Percentiles rank a stretch among this genome's conserved stretches.
These are phyloP conservation scores for Coprinopsis cinerea DNA, from an alignment of 768 basidiomycete species.

Conservation along the genomic window DNA sequence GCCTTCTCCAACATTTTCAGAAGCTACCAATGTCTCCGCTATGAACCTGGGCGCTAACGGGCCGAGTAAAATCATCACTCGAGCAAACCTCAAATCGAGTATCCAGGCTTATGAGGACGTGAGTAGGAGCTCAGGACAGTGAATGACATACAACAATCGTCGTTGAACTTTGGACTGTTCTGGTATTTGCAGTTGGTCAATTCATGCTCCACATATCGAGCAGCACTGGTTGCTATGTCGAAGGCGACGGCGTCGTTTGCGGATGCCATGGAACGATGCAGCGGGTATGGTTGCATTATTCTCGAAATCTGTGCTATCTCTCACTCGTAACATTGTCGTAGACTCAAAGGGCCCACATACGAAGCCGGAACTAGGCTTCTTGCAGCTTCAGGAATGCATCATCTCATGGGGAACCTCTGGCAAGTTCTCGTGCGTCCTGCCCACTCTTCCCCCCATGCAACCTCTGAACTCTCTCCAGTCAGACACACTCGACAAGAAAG, in stretches of 20 bases:
- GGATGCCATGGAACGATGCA: conserved; percentile 78
- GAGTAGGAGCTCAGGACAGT: conserved; percentile 21
- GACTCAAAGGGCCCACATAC: conserved; percentile 74
- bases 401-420: conserved; percentile 89
- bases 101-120: conserved; percentile 80
- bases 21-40: conserved; percentile 70
- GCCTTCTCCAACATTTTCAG: conserved; percentile 82
- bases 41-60: conserved; percentile 73
- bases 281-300: conserved; percentile 43
- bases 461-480: conserved; percentile 40
- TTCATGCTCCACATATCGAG: conserved; percentile 72
- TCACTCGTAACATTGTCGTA: conserved; percentile 20
- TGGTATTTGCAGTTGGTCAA: conserved; percentile 80
- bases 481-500: conserved; percentile 79
- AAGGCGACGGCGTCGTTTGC: conserved; percentile 82
- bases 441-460: conserved; percentile 1
- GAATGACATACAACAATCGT: too few relatives aligned
- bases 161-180: too few relatives aligned
- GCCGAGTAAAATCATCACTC: conserved; percentile 77
- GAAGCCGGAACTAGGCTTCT: conserved; percentile 79
- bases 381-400: conserved; percentile 83
- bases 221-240: conserved; percentile 75
- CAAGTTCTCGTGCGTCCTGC: conserved; percentile 68
- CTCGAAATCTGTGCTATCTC: conserved; percentile 1
- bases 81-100: conserved; percentile 70